A percentile compares a stretch with the other conserved stretches of the same genome.
Evolutionary conservation across 179 eudicot genomes (phyloP).

Genomic region (Beta corolliflora): DNA sequence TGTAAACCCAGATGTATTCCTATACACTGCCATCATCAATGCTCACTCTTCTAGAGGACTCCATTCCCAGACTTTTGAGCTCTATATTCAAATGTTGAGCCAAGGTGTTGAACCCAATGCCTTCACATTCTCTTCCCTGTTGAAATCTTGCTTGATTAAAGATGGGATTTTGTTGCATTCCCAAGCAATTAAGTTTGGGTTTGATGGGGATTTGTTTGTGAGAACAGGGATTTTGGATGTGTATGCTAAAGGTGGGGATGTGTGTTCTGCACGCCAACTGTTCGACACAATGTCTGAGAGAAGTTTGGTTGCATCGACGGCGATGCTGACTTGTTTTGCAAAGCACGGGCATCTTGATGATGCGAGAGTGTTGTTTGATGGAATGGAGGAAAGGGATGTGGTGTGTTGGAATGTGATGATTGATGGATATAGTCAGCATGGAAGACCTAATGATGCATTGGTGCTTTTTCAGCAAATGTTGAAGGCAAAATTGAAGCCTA

Average conservation of each 20-base stretch:
- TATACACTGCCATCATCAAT: constrained; percentile 55
- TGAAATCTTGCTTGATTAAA: constrained; percentile 46
- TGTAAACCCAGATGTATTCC: constrained; percentile 49
- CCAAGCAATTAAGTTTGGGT: constrained; percentile 48
- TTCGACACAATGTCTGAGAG: constrained; percentile 61
- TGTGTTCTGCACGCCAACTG: constrained; percentile 52
- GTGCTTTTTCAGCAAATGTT: constrained; percentile 50
- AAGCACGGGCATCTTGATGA: constrained; percentile 55
- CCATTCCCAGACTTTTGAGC: constrained; percentile 32
- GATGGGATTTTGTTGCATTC: constrained; percentile 50
- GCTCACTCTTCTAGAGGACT: constrained; percentile 38
- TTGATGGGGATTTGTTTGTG: constrained; percentile 51
- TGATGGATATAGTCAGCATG: constrained; percentile 61
- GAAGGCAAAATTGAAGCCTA: constrained; percentile 45
- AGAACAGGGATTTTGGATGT: constrained; percentile 63
- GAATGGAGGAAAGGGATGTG: constrained; percentile 54
- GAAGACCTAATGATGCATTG: constrained; percentile 53
- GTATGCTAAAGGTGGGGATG: constrained; percentile 56
- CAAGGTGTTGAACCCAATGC: constrained; percentile 56
- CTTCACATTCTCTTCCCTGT: constrained; percentile 54
- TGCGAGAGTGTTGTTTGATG: constrained; percentile 60
- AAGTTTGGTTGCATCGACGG: constrained; percentile 53
- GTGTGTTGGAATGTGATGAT: constrained; percentile 82
- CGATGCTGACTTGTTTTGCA: constrained; percentile 67
- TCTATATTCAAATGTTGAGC: constrained; percentile 56